A percentile compares a stretch with the other conserved stretches of the same genome.
phyloP scores from a whole-genome alignment of 106 monocot genomes.

The Allium fistulosum region DNA sequence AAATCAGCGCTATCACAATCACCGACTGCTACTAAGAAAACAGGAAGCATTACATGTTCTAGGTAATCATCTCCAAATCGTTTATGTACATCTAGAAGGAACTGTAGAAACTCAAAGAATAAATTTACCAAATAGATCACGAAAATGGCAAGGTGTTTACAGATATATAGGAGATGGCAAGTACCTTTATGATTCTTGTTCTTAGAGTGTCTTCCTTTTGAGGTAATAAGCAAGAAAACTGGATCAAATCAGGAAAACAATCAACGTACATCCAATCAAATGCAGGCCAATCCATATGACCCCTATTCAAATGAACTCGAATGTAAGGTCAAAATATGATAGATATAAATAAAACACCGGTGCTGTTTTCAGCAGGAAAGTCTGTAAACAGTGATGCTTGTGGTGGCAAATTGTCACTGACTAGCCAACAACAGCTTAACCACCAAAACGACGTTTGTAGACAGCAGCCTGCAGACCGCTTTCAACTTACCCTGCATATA shows the following conservation, averaged over 20 bases:
- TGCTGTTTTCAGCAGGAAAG: too few species aligned
- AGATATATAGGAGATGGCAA: slow-evolving; percentile 2
- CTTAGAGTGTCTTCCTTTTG: slow-evolving; percentile 88
- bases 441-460: too few species aligned
- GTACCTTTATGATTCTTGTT: slow-evolving; percentile 71
- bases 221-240: slow-evolving; percentile 77
- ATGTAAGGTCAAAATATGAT: not conserved
- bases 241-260: slow-evolving; percentile 87
- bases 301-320: slow-evolving; percentile 35
- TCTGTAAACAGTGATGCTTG: too few species aligned
- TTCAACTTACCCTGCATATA: slow-evolving; percentile 66
- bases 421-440: too few species aligned
- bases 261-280: slow-evolving; percentile 95
- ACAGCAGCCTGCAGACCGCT: too few species aligned
- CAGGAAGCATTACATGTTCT: slow-evolving; percentile 71
- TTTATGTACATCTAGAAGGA: slow-evolving; percentile 49
- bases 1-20: slow-evolving; percentile 87
- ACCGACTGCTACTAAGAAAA: slow-evolving; percentile 84
- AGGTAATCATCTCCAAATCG: slow-evolving; percentile 76
- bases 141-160: too few species aligned
- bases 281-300: slow-evolving; percentile 70
- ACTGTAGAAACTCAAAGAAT: slow-evolving; percentile 25
- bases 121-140: too few species aligned
- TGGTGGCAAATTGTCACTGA: too few species aligned
- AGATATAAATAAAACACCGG: too few species aligned